Base-by-base conservation (phyloP, 2,329 filamentous ascomycete species). In the Beauveria asiatica region DNA sequence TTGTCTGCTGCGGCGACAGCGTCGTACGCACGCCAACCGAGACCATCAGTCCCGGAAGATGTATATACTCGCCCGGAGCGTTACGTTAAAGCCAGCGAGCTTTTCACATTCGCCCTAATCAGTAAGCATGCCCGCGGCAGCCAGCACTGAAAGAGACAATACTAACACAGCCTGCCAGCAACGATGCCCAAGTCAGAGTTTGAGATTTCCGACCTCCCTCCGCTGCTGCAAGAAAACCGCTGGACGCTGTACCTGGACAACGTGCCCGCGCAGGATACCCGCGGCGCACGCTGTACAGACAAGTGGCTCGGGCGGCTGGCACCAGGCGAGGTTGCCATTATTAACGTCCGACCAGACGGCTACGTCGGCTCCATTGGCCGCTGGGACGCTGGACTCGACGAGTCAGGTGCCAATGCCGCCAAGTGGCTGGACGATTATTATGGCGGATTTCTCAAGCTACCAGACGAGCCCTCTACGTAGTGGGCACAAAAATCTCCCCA, bases 221-320 rank as follows among this genome's bases (percentile, higher is more conserved):
- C 75, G 0, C 69, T 86, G 23, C 70, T 90, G 45, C 81, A 86
- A 65, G 78, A 83, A 60, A 87, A 85, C 70, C 78, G 81, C 37
- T 91, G 87, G 86, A 88, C 86, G 0, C 80, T 91, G 62, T 91
- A 91, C 68, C 75, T 89, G 0, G 88, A 91, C 67, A 79, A 89
- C 69, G 72, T 84, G 16, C 77, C 79, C 27, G 80, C 82, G 65
- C 81, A 77, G 60, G 80, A 84, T 59, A 81, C 78, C 3, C 76
- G 78, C 25, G 76, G 77, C 44, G 67, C 74, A 42, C 70, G 77
- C 37, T 88, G 84, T 70, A 88, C 83, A 10, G 80, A 85, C 66
- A 90, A 88, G 70, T 91, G 87, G 87, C 75, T 89, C 7, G 85
- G 84, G 45, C 79, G 76, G 50, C 73, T 89, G 3, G 75, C 73